Conservation (phyloP, 2,329 filamentous ascomycete genomes). For the Fusarium nodosum region DNA sequence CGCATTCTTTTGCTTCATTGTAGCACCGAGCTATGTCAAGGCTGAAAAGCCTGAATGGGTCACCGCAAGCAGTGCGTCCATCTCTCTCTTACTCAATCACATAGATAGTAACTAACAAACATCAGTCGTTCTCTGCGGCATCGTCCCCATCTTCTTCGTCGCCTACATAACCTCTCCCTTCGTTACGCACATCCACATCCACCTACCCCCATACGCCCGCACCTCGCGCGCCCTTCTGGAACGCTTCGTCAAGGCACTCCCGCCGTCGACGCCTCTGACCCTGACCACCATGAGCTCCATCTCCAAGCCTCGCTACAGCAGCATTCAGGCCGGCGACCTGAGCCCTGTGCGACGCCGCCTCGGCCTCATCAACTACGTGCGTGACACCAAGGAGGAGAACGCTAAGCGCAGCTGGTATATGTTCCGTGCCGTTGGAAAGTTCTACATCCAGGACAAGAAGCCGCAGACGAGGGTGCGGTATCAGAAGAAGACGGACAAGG, state of each 20-base stretch:
- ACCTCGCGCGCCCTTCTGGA: conserved; percentile 68
- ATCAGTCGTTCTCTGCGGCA: conserved; percentile 70
- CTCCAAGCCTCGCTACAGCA: conserved; percentile 66
- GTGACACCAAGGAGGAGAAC: conserved; percentile 55
- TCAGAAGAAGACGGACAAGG: conserved; percentile 50
- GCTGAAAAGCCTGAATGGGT: conserved; percentile 56
- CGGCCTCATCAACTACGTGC: conserved; percentile 59
- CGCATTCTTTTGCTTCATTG: conserved; percentile 73
- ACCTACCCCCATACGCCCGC: conserved; percentile 75
- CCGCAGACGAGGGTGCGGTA: conserved; percentile 41
- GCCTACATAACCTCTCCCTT: conserved; percentile 76
- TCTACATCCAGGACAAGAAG: conserved; percentile 55
- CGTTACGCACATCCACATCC: conserved; percentile 78
- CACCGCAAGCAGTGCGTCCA: conserved; percentile 56
- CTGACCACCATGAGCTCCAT: conserved; percentile 69
- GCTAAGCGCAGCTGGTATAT: conserved; percentile 57
- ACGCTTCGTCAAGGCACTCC: conserved; percentile 64
- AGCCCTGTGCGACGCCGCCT: conserved; percentile 51
- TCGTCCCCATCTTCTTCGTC: conserved; percentile 75
- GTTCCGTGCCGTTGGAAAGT: conserved; percentile 56
- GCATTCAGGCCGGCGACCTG: conserved; percentile 57
- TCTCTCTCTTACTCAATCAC: conserved; percentile 1
- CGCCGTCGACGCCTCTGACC: conserved; percentile 62
- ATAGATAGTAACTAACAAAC: conserved; percentile 9
- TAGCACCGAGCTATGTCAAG: conserved; percentile 70